Conservation (phyloP, 495 filamentous ascomycete species). For the Margaritispora aquatica region DNA sequence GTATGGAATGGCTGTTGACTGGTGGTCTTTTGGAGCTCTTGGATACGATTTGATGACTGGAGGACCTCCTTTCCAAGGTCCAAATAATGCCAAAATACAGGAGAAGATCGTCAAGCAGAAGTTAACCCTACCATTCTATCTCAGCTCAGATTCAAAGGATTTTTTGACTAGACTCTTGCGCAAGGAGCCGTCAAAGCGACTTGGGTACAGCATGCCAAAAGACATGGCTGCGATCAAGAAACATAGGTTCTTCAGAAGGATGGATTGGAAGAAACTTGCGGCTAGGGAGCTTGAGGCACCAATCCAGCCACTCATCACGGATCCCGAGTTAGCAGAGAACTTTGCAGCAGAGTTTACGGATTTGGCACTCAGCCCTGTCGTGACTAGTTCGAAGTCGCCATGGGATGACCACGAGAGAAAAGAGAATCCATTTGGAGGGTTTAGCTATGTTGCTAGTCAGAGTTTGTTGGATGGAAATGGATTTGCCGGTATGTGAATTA, state of each 20-base stretch:
- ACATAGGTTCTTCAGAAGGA: conserved; percentile 93
- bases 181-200: conserved; percentile 83
- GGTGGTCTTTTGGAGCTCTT: conserved; percentile 95
- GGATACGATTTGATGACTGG: conserved; percentile 91
- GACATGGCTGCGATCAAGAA: conserved; percentile 82
- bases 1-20: conserved; percentile 93
- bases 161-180: conserved; percentile 80
- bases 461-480: conserved; percentile 67
- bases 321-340: conserved; percentile 93
- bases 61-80: conserved; percentile 78
- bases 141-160: conserved; percentile 86
- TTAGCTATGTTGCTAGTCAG: conserved; percentile 87
- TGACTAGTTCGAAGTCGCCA: conserved; percentile 33
- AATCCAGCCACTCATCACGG: conserved; percentile 86
- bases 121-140: conserved; percentile 76
- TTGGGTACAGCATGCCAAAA: conserved; percentile 82
- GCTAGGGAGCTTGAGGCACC: conserved; percentile 74
- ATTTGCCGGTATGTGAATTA: conserved; percentile 4
- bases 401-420: conserved; percentile 31
- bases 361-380: conserved; percentile 68
- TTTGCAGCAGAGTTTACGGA: conserved; percentile 85
- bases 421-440: conserved; percentile 84
- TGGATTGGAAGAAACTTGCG: conserved; percentile 83
- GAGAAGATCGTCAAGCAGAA: conserved; percentile 92
- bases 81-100: conserved; percentile 87